Conservation (phyloP, 2,329 filamentous ascomycete genomes). For the Tolypocladium inflatum region DNA sequence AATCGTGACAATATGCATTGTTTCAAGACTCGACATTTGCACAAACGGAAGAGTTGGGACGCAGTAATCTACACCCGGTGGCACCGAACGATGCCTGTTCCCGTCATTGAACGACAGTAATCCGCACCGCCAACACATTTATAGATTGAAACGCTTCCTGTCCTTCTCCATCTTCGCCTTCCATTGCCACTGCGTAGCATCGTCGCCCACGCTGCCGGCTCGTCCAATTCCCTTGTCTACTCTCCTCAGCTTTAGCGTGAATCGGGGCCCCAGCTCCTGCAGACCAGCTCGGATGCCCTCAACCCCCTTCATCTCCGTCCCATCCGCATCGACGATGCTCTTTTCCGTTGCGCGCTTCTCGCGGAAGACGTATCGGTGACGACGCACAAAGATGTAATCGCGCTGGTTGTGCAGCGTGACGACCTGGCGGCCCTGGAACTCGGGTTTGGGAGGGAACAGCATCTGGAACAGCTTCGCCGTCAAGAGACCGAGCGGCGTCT, state of each 20-base stretch:
- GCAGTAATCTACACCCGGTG: not conserved
- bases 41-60: too few relatives aligned
- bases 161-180: constrained; percentile 92
- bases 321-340: constrained; percentile 70
- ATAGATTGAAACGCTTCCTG: constrained; percentile 88
- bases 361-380: constrained; percentile 87
- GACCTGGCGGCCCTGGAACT: constrained; percentile 79
- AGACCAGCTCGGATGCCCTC: constrained; percentile 79
- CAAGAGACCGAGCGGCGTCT: constrained; percentile 80
- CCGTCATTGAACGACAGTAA: too few relatives aligned
- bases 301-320: constrained; percentile 73
- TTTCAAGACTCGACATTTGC: not conserved
- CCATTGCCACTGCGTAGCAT: constrained; percentile 92
- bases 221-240: constrained; percentile 80
- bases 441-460: constrained; percentile 60
- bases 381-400: constrained; percentile 88
- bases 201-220: constrained; percentile 56
- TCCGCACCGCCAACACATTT: constrained; percentile 9
- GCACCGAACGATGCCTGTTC: not conserved
- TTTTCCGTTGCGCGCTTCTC: constrained; percentile 85
- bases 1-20: not conserved
- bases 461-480: constrained; percentile 70
- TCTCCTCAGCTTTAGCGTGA: constrained; percentile 69
- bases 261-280: constrained; percentile 79
- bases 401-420: constrained; percentile 91